These are phyloP conservation scores for Aspergillus carlsbadensis DNA, from an alignment of 495 filamentous ascomycete genomes.

Conservation along the genomic window DNA sequence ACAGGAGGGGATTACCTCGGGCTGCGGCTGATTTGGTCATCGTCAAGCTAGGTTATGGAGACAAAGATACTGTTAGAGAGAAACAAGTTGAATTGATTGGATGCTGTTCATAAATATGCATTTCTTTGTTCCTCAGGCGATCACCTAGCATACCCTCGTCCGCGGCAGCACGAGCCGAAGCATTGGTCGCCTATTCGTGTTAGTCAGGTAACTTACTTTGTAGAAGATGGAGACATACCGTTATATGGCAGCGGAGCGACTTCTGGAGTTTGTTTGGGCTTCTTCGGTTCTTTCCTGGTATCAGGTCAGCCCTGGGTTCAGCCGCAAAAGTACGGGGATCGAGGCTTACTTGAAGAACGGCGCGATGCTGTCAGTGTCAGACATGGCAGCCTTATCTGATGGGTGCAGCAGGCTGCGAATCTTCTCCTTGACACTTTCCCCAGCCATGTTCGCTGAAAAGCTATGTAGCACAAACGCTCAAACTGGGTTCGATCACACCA, in stretches of 20 bases:
- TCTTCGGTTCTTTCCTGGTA: not conserved
- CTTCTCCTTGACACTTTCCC: conserved; percentile 2
- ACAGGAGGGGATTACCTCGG: too few species aligned
- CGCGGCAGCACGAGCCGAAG: conserved; percentile 10
- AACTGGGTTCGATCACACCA: too few species aligned
- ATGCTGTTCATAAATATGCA: too few species aligned
- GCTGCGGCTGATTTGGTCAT: too few species aligned
- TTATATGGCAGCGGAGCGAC: not conserved
- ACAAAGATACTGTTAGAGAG: too few species aligned
- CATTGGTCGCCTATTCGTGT: conserved; percentile 3
- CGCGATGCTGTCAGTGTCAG: conserved; percentile 3
- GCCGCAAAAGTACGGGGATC: too few species aligned
- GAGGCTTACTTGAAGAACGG: not conserved
- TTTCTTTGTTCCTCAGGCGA: too few species aligned
- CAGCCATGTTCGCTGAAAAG: not conserved
- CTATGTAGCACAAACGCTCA: too few species aligned
- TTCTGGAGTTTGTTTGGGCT: not conserved
- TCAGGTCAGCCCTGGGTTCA: not conserved
- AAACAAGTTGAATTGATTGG: too few species aligned
- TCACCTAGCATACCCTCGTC: not conserved
- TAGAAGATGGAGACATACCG: not conserved
- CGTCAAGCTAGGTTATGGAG: too few species aligned
- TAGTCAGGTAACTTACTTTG: not conserved
- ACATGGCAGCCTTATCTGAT: not conserved
- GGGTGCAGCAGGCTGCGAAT: conserved; percentile 1